phyloP scores from a whole-genome alignment of 2,329 filamentous ascomycete species.

The Aspergillus unguis region DNA sequence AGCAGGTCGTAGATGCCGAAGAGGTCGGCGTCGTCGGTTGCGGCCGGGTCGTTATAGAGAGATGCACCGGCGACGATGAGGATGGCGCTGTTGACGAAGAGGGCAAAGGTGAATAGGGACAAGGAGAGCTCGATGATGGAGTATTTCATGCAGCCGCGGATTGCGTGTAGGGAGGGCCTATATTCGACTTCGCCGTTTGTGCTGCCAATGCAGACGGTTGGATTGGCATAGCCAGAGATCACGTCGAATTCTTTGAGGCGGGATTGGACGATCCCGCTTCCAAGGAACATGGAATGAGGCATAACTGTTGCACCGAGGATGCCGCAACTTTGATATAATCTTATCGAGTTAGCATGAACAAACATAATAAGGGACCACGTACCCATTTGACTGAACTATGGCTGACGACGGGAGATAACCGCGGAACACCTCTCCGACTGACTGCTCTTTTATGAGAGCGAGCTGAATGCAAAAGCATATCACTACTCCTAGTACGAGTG shows the following conservation, averaged over 20 bases:
- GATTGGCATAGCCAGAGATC: conserved; percentile 36
- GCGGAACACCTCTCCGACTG: conserved; percentile 51
- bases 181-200: conserved; percentile 58
- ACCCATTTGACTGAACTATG: conserved; percentile 52
- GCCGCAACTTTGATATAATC: conserved; percentile 53
- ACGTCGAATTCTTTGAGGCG: conserved; percentile 50
- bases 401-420: conserved; percentile 55
- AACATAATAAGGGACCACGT: conserved; percentile 13
- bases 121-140: conserved; percentile 67
- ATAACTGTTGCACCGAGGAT: conserved; percentile 56
- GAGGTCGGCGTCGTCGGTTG: conserved; percentile 65
- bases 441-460: conserved; percentile 49
- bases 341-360: conserved; percentile 19
- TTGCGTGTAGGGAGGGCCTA: conserved; percentile 68
- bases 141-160: conserved; percentile 69
- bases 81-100: conserved; percentile 81
- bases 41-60: conserved; percentile 61
- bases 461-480: conserved; percentile 58
- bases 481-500: conserved; percentile 54
- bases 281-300: conserved; percentile 59
- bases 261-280: conserved; percentile 55
- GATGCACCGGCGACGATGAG: conserved; percentile 77
- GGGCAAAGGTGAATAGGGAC: conserved; percentile 75
- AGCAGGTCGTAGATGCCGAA: conserved; percentile 79
- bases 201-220: conserved; percentile 28